Evolutionary conservation across 2,329 filamentous ascomycete species (phyloP).

Genomic region (Sphaerulina musiva): DNA sequence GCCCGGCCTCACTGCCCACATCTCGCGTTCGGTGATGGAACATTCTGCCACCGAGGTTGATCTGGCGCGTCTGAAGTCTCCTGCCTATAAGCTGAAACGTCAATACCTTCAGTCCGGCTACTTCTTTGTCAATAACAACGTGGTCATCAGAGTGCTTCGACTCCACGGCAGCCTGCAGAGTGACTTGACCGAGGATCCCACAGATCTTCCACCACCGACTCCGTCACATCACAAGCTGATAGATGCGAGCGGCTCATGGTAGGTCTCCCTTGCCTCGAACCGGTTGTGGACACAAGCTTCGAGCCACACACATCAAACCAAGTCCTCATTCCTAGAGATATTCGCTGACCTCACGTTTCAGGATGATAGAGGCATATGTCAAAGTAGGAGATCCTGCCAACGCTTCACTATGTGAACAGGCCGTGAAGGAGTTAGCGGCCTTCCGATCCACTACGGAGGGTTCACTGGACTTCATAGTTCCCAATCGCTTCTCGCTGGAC

Average conservation of each 20-base stretch:
- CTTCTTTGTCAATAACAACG: conserved; percentile 53
- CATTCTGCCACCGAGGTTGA: conserved; percentile 46
- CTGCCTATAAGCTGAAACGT: conserved; percentile 31
- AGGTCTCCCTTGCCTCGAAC: too few species aligned
- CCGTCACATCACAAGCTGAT: conserved; percentile 45
- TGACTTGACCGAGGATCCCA: conserved; percentile 14
- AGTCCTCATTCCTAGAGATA: neutral
- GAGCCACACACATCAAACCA: neutral
- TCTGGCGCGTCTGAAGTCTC: conserved; percentile 18
- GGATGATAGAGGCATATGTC: conserved; percentile 51
- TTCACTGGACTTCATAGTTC: conserved; percentile 51
- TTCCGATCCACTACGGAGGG: conserved; percentile 52
- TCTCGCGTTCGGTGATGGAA: conserved; percentile 47
- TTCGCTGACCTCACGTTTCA: neutral
- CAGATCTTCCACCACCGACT: conserved; percentile 34
- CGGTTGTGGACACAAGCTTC: neutral
- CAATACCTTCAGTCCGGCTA: conserved; percentile 54
- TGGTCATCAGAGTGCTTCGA: conserved; percentile 52
- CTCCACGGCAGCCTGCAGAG: conserved; percentile 22
- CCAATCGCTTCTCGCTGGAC: conserved; percentile 54
- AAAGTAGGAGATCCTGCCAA: conserved; percentile 52
- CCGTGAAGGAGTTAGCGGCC: conserved; percentile 49
- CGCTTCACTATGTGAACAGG: conserved; percentile 48
- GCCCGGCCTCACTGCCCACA: conserved; percentile 49
- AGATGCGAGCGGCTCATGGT: conserved; percentile 36